Base-by-base conservation (phyloP, 1,139 yeast species). In the Yamadazyma membranifaciens region DNA sequence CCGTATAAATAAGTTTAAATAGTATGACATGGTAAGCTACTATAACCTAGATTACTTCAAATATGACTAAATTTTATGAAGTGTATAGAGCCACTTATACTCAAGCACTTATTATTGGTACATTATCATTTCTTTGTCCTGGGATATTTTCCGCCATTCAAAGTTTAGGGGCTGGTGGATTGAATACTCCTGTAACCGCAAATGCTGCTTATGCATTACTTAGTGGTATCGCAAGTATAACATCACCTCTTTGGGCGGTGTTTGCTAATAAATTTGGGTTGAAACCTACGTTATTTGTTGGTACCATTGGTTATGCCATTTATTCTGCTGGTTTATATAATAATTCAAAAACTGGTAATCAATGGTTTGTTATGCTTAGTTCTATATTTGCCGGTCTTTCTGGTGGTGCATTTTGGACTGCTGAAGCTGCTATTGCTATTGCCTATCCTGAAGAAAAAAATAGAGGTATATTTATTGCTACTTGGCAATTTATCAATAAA, bases 321-420 rank as follows among this genome's bases (percentile, higher is more conserved):
- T 57, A 49, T 45, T 51, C 58, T 24, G 61, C 60, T 29, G 56
- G 58, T n/a, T 41, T 57, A 7, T 57, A 57, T 36, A 40, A 45
- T 27, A 56, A 57, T 38, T 47, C 54, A 11, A 51, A 47, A 36
- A 47, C 48, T 34, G 62, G 62, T 12, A 41, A 50, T 6, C 54
- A 55, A 41, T 45, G 52, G 42, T 43, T 56, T 5, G 48, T 57
- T 34, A 36, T 55, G 29, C 39, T 48, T 31, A 59, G 61, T 27
- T 57, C 54, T 9, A 47, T 45, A 2, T 34, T 46, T 13, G 49
- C 56, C 41, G 62, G 59, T 36, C 20, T 55, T 14, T 41, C 49
- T 13, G 51, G 56, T n/a, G 47, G 51, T 28, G 50, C 53, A 0
- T 52, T 57, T 38, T 57, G 34, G 34, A n/a, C 14, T 12, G 24